These are phyloP conservation scores for Trichaptum fuscoviolaceum DNA, from an alignment of 768 basidiomycete species.

Conservation along the genomic window DNA sequence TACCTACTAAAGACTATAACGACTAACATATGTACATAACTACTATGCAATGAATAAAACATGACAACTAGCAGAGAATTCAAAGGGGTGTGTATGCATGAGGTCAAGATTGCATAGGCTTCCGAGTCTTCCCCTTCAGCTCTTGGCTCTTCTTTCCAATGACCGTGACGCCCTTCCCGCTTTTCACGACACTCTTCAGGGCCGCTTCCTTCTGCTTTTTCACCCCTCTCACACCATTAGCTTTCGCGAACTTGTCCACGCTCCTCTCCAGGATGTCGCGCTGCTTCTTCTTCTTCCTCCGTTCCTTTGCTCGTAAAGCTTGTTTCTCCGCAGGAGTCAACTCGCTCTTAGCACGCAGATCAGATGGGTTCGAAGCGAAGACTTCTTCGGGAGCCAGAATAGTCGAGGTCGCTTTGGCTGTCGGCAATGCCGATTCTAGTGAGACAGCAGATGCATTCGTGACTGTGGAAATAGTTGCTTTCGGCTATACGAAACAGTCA, in stretches of 20 bases:
- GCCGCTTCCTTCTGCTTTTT: slow-evolving; percentile 85
- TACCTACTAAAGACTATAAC: neutral
- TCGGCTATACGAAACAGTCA: slow-evolving; percentile 54
- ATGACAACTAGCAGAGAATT: neutral
- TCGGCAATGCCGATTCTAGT: slow-evolving; percentile 89
- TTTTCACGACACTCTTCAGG: slow-evolving; percentile 76
- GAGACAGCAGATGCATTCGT: slow-evolving; percentile 76
- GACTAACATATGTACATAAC: neutral
- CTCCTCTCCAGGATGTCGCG: slow-evolving; percentile 58
- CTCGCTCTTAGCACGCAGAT: slow-evolving; percentile 66
- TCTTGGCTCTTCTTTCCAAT: slow-evolving; percentile 63
- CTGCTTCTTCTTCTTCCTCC: slow-evolving; percentile 67
- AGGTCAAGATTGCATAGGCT: slow-evolving; percentile 22
- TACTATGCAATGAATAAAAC: slow-evolving; percentile 16
- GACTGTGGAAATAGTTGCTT: slow-evolving; percentile 78
- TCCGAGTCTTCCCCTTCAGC: slow-evolving; percentile 25
- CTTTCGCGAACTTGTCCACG: slow-evolving; percentile 57
- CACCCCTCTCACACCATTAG: slow-evolving; percentile 44
- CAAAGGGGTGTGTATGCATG: neutral
- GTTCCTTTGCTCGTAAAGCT: slow-evolving; percentile 57
- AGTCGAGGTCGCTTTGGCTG: slow-evolving; percentile 63
- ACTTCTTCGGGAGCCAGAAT: slow-evolving; percentile 95
- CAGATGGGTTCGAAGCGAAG: slow-evolving; percentile 52
- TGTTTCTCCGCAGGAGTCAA: slow-evolving; percentile 84
- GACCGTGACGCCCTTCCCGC: slow-evolving; percentile 81